phyloP scores from a whole-genome alignment of 148 eudicot genomes.

The Salicornia ramosissima region DNA sequence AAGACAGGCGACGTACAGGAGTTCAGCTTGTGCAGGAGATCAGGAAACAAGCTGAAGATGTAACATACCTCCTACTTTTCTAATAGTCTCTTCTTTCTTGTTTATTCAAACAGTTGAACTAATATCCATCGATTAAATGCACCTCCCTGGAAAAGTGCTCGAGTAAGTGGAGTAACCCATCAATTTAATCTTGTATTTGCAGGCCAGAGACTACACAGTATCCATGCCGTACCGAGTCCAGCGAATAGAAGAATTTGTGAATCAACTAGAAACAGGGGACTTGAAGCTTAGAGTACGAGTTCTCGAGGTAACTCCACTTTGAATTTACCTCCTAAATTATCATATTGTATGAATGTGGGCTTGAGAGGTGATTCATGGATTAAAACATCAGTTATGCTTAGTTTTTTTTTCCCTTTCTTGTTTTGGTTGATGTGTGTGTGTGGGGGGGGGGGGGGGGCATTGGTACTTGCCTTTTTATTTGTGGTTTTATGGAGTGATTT shows the following conservation, averaged over 20 bases:
- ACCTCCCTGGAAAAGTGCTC: background rate
- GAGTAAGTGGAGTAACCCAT: background rate
- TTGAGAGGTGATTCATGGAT: background rate
- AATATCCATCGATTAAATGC: background rate
- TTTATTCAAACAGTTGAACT: background rate
- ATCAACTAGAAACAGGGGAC: conserved; percentile 88
- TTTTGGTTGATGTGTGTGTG: too few species aligned
- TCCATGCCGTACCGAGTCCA: conserved; percentile 97
- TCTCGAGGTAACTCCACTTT: conserved; percentile 61
- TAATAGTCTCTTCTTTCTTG: background rate
- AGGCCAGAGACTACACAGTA: conserved; percentile 80
- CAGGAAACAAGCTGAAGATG: conserved; percentile 95
- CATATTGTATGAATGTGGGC: background rate
- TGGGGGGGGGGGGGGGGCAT: background rate
- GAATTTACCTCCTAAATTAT: background rate
- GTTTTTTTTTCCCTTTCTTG: too few species aligned
- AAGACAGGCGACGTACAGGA: conserved; percentile 58
- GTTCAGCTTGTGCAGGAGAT: conserved; percentile 77
- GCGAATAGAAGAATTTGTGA: conserved; percentile 81
- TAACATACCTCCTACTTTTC: conserved; percentile 29
- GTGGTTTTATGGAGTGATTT: too few species aligned
- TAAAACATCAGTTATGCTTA: background rate
- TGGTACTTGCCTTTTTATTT: too few species aligned
- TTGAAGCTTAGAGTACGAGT: conserved; percentile 91
- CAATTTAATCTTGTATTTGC: conserved; percentile 16